Percentiles rank a stretch among this genome's conserved stretches.
phyloP scores from a whole-genome alignment of 148 eudicot genomes.

The Oxyria digyna region DNA sequence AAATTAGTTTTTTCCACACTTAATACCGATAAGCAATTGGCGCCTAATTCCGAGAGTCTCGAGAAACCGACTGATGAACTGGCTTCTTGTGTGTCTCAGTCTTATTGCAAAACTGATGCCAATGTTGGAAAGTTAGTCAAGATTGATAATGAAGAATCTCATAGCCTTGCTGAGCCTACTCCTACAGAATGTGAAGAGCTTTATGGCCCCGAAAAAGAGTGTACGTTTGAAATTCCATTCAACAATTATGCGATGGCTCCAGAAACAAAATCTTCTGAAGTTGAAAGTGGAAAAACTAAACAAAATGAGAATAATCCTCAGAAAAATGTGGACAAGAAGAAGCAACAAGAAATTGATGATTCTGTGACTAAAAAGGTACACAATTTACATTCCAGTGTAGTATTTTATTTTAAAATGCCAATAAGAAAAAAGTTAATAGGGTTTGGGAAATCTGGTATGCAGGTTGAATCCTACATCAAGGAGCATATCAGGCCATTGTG shows the following conservation, averaged over 20 bases:
- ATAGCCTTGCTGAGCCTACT: slow-evolving; percentile 32
- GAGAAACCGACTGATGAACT: slow-evolving; percentile 10
- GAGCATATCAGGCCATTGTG: slow-evolving; percentile 94
- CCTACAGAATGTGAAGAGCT: slow-evolving; percentile 68
- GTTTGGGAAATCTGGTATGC: neutral
- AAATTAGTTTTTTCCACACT: slow-evolving; percentile 74
- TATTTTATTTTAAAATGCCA: neutral
- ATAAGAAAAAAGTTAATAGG: neutral
- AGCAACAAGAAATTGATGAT: slow-evolving; percentile 19
- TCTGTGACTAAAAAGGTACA: slow-evolving; percentile 55
- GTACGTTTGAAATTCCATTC: slow-evolving; percentile 26
- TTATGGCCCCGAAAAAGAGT: slow-evolving; percentile 90
- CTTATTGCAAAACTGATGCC: slow-evolving; percentile 14
- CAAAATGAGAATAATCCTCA: slow-evolving; percentile 19
- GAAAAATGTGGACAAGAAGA: slow-evolving; percentile 24
- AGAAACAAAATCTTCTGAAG: slow-evolving; percentile 15
- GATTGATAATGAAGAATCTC: slow-evolving; percentile 13
- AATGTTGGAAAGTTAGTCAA: slow-evolving; percentile 13
- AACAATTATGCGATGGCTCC: slow-evolving; percentile 14
- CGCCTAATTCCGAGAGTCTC: slow-evolving; percentile 13
- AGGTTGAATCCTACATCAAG: slow-evolving; percentile 91
- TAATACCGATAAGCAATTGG: slow-evolving; percentile 19
- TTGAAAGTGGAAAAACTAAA: slow-evolving; percentile 14
- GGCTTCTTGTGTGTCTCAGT: slow-evolving; percentile 9
- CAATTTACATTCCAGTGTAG: neutral